Evolutionary conservation across 2,329 filamentous ascomycete species (phyloP).

Genomic region (Dothistroma pini): DNA sequence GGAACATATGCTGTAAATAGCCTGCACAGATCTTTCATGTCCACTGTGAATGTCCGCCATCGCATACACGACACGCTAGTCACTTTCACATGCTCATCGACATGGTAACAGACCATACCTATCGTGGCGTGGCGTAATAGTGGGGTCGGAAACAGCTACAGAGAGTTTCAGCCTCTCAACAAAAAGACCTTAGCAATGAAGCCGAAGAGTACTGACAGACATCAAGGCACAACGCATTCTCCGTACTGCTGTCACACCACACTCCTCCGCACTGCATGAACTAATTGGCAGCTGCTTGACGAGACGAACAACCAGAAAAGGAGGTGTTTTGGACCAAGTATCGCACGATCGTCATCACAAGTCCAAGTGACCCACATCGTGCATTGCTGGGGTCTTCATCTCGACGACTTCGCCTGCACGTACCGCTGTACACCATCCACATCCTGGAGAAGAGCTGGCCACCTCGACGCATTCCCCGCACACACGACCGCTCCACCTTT

Average conservation of each 20-base stretch:
- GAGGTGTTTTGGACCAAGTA: background rate
- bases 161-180: background rate
- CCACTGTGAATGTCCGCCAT: no score
- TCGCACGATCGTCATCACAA: constrained; percentile 7
- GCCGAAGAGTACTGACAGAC: background rate
- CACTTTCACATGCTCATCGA: constrained; percentile 6
- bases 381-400: background rate
- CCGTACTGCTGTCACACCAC: constrained; percentile 8
- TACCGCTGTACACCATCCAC: background rate
- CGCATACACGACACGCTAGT: background rate
- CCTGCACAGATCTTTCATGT: background rate
- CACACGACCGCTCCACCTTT: background rate
- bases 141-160: background rate
- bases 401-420: background rate
- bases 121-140: background rate
- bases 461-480: background rate
- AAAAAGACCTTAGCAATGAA: background rate
- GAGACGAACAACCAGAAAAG: background rate
- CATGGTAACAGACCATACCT: background rate
- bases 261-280: background rate
- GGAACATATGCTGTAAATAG: background rate
- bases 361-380: constrained; percentile 7
- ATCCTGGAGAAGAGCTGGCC: background rate
- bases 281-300: background rate
- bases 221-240: background rate